phyloP scores from a whole-genome alignment of 306 rosid species.

The Alnus rubra region DNA sequence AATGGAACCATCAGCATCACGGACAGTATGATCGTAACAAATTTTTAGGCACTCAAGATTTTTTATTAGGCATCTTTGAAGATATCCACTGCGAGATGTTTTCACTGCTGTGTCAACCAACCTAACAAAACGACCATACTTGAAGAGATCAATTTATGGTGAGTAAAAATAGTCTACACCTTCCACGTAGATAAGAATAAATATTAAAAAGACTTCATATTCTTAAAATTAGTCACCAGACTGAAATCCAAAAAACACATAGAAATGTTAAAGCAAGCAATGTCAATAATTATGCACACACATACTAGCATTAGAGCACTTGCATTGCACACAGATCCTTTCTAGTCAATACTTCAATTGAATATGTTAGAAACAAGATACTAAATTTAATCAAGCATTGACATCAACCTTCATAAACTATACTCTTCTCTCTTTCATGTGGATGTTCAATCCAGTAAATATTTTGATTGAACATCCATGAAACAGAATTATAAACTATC shows the following conservation, averaged over 20 bases:
- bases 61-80: conserved; percentile 93
- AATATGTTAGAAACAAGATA: background rate
- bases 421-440: background rate
- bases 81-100: conserved; percentile 97
- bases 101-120: conserved; percentile 97
- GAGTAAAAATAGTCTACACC: conserved; percentile 14
- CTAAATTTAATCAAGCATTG: background rate
- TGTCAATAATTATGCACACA: background rate
- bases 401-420: background rate
- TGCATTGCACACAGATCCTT: background rate
- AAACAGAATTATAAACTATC: background rate
- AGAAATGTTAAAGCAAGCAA: background rate
- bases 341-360: background rate
- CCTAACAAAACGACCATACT: conserved; percentile 37
- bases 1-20: conserved; percentile 92
- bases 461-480: background rate
- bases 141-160: conserved; percentile 21
- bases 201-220: background rate
- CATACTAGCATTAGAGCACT: background rate
- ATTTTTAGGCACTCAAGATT: conserved; percentile 85
- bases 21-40: conserved; percentile 86
- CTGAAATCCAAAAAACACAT: background rate
- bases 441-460: background rate
- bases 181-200: background rate
- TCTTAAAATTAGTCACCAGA: background rate